A percentile compares a stretch with the other conserved stretches of the same genome.
Evolutionary conservation across 139 green algal genomes (phyloP).

Genomic region (Spirogloea muscicola): DNA sequence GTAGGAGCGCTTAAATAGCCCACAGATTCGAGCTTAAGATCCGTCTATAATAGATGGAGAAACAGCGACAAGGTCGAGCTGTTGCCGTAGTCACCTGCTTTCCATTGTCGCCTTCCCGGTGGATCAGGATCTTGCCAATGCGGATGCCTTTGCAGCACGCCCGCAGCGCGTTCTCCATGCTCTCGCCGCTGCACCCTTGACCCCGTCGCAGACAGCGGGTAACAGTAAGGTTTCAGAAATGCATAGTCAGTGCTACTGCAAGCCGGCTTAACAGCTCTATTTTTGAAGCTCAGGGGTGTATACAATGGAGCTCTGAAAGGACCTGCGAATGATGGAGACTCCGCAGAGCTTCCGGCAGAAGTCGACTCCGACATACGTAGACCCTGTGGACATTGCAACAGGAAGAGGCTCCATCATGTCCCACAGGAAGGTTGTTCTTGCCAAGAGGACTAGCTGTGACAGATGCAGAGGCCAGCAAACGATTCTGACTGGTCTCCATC

Average conservation of each 20-base stretch:
- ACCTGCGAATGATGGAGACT: slow-evolving; percentile 82
- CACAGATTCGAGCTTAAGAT: no score
- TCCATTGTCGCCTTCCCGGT: slow-evolving; percentile 49
- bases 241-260: neutral
- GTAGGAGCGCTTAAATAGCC: no score
- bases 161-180: slow-evolving; percentile 93
- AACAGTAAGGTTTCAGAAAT: no score
- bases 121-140: slow-evolving; percentile 97
- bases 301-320: neutral
- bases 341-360: slow-evolving; percentile 91
- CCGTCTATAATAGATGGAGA: no score
- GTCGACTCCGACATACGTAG: slow-evolving; percentile 85
- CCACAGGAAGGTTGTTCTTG: slow-evolving; percentile 1
- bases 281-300: neutral
- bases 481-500: no score
- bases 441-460: neutral
- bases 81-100: no score
- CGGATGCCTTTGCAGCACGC: slow-evolving; percentile 98
- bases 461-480: neutral
- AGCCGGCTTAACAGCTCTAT: neutral
- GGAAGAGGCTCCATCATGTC: neutral
- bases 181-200: slow-evolving; percentile 77
- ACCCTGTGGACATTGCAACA: neutral
- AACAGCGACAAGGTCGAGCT: no score
- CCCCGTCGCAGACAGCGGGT: neutral